These are phyloP conservation scores for Afroboletus lepidellus DNA, from an alignment of 1,284 basidiomycete species.

Conservation along the genomic window DNA sequence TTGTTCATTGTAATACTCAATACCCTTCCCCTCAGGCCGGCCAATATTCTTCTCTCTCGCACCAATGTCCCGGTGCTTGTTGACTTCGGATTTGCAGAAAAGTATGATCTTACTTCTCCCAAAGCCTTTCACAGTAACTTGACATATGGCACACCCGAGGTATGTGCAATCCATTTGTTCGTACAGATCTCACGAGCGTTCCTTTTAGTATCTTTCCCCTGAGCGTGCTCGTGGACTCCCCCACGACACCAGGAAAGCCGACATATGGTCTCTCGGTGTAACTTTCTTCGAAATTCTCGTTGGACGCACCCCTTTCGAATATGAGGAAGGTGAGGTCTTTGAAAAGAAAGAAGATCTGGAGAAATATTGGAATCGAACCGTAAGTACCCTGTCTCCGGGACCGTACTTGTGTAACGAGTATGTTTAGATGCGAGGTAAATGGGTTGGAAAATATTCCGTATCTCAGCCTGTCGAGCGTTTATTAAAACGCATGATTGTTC, in stretches of 20 bases:
- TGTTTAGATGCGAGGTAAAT: slow-evolving; percentile 66
- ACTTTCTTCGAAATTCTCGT: slow-evolving; percentile 91
- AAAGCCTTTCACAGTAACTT: slow-evolving; percentile 81
- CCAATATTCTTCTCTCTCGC: slow-evolving; percentile 80
- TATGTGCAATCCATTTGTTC: slow-evolving; percentile 27
- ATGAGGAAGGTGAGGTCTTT: slow-evolving; percentile 77
- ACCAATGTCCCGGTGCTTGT: slow-evolving; percentile 80
- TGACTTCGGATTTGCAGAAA: slow-evolving; percentile 91
- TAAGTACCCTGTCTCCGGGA: slow-evolving; percentile 33
- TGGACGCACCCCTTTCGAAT: slow-evolving; percentile 90
- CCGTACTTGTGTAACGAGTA: neutral
- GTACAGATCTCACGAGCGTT: neutral
- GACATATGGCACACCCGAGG: slow-evolving; percentile 89
- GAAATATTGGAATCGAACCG: slow-evolving; percentile 81
- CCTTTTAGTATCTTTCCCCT: slow-evolving; percentile 76
- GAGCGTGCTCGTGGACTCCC: slow-evolving; percentile 81
- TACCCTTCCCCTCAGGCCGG: slow-evolving; percentile 52
- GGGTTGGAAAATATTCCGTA: slow-evolving; percentile 82
- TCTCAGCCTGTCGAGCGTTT: slow-evolving; percentile 63
- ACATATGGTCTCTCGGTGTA: slow-evolving; percentile 90
- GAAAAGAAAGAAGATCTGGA: slow-evolving; percentile 80
- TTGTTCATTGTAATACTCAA: neutral
- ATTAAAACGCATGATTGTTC: slow-evolving; percentile 72
- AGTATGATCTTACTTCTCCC: slow-evolving; percentile 58
- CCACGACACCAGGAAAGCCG: slow-evolving; percentile 90